phyloP scores from a whole-genome alignment of 176 grass and related monocot species.

The Oryza glaberrima region DNA sequence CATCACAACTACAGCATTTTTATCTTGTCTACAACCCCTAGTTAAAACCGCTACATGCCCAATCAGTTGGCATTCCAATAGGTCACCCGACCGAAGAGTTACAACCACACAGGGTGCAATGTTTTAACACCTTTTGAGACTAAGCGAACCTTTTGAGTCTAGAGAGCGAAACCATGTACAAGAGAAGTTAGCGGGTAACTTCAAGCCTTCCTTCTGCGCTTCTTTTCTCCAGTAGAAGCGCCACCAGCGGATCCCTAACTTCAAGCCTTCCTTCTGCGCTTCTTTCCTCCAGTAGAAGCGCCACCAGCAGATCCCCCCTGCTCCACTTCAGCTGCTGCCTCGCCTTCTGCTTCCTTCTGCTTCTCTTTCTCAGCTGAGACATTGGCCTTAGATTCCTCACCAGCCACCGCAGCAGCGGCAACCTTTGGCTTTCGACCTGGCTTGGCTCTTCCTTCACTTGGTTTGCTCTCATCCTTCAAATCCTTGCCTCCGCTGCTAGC shows the following conservation, averaged over 20 bases:
- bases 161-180: constrained; percentile 49
- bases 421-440: constrained; percentile 50
- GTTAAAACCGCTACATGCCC: constrained; percentile 27
- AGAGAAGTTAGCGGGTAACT: constrained; percentile 24
- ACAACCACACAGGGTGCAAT: constrained; percentile 45
- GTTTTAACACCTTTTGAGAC: constrained; percentile 17
- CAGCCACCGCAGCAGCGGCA: constrained; percentile 1
- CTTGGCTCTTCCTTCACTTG: constrained; percentile 48
- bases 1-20: constrained; percentile 50
- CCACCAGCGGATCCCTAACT: constrained; percentile 26
- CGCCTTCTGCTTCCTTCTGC: constrained; percentile 44
- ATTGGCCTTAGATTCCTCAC: constrained; percentile 13
- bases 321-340: constrained; percentile 40
- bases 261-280: constrained; percentile 65
- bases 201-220: constrained; percentile 64
- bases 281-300: constrained; percentile 61
- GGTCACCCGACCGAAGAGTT: constrained; percentile 38
- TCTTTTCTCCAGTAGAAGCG: constrained; percentile 59
- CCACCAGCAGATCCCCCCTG: constrained; percentile 41
- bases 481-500: constrained; percentile 44
- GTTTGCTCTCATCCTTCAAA: constrained; percentile 42
- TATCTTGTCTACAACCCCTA: constrained; percentile 48
- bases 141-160: constrained; percentile 36
- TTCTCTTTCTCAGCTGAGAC: constrained; percentile 48
- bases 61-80: constrained; percentile 44